phyloP scores from a whole-genome alignment of 2,329 filamentous ascomycete species.

The Tolypocladium guangdongense region DNA sequence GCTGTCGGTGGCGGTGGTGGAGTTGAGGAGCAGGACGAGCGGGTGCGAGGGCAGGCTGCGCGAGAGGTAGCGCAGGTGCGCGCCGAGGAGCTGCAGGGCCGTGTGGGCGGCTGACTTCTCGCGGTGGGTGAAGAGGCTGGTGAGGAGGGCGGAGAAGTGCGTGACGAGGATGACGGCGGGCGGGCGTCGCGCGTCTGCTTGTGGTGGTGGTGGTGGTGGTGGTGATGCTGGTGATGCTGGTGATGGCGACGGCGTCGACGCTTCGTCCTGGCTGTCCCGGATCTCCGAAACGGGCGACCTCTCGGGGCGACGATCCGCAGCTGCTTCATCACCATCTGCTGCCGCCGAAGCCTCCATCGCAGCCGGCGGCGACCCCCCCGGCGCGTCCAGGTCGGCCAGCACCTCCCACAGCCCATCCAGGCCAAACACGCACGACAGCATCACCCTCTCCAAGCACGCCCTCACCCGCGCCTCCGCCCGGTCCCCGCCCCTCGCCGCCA shows the following conservation, averaged over 20 bases:
- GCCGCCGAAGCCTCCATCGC: background rate
- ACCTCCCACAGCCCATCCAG: conserved; percentile 47
- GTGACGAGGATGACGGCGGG: conserved; percentile 38
- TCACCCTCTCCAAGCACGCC: conserved; percentile 35
- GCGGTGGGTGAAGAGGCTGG: conserved; percentile 38
- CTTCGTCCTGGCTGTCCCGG: conserved; percentile 22
- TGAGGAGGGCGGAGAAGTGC: conserved; percentile 41
- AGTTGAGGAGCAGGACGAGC: conserved; percentile 45
- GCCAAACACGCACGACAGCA: conserved; percentile 47
- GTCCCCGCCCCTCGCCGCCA: conserved; percentile 10
- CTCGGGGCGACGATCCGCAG: background rate
- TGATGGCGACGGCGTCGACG: conserved; percentile 7
- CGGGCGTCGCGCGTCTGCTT: background rate
- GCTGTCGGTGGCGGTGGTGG: conserved; percentile 24
- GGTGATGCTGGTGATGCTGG: background rate
- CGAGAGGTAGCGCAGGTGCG: conserved; percentile 33
- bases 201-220: no score
- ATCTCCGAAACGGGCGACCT: conserved; percentile 14
- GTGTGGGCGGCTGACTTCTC: conserved; percentile 36
- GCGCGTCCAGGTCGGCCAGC: conserved; percentile 35
- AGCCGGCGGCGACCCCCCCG: conserved; percentile 2
- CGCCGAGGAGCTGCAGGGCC: conserved; percentile 35
- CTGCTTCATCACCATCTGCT: background rate
- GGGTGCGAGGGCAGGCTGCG: conserved; percentile 28
- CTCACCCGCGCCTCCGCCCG: conserved; percentile 8